Conservation (phyloP, 2,329 filamentous ascomycete species). For the Penicillium freii region DNA sequence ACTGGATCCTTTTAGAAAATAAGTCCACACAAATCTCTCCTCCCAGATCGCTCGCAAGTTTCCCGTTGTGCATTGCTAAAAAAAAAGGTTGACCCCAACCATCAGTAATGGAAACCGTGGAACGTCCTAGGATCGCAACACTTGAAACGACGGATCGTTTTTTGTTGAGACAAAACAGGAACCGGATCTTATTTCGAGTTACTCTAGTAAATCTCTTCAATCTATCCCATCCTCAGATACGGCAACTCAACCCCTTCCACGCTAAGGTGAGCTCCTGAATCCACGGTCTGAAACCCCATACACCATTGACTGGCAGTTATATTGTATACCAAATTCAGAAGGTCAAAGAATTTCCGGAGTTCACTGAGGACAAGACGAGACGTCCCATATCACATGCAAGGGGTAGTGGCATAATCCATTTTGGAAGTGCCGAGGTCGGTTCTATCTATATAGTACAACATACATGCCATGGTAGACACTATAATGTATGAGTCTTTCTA, state of each 20-base stretch:
- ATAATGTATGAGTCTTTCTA: background rate
- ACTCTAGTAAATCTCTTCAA: no score
- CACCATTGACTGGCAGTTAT: background rate
- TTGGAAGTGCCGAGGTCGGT: background rate
- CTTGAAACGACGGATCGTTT: background rate
- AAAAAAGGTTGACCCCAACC: background rate
- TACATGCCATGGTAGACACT: background rate
- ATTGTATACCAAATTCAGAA: background rate
- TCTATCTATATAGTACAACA: background rate
- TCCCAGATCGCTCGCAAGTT: background rate
- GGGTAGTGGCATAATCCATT: background rate
- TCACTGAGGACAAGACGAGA: background rate
- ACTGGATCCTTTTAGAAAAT: background rate
- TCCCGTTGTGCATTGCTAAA: background rate
- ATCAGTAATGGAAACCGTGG: background rate
- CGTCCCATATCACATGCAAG: background rate
- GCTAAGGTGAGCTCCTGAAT: background rate
- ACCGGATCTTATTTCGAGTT: background rate
- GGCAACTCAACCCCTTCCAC: no score
- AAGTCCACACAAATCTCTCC: background rate
- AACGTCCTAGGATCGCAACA: background rate
- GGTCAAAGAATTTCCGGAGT: background rate
- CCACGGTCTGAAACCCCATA: background rate
- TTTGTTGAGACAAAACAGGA: background rate
- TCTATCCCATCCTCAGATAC: background rate